A percentile compares a stretch with the other conserved stretches of the same genome.
phyloP scores from a whole-genome alignment of 1,284 basidiomycete genomes.

The Porodaedalea pini region DNA sequence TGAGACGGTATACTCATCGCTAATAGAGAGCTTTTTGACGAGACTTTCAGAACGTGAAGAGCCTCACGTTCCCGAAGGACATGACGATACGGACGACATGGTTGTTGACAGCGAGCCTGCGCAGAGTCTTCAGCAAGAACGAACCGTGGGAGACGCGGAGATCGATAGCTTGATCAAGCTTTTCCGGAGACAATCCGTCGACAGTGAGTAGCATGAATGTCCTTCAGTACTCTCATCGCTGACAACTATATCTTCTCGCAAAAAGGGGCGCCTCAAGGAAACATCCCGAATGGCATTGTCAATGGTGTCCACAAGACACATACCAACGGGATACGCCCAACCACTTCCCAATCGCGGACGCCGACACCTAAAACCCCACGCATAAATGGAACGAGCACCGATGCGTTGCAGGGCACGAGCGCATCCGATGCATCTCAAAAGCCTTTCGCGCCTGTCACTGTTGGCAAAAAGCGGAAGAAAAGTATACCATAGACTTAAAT shows the following conservation, averaged over 20 bases:
- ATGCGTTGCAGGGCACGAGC: not conserved
- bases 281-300: constrained; percentile 25
- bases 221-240: not conserved
- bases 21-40: constrained; percentile 64
- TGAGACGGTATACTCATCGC: constrained; percentile 67
- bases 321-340: constrained; percentile 23
- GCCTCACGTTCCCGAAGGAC: constrained; percentile 32
- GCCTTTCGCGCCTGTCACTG: constrained; percentile 26
- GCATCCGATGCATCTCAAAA: constrained; percentile 19
- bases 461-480: constrained; percentile 39
- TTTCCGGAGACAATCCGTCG: constrained; percentile 46
- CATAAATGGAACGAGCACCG: not conserved
- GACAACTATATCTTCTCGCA: not conserved
- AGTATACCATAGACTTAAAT: constrained; percentile 26
- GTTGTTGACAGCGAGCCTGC: constrained; percentile 19
- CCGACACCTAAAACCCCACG: not conserved
- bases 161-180: constrained; percentile 46
- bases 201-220: constrained; percentile 37
- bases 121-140: constrained; percentile 26
- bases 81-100: constrained; percentile 29
- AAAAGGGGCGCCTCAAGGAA: constrained; percentile 24
- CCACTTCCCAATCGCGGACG: not conserved
- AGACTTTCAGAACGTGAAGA: constrained; percentile 34
- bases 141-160: constrained; percentile 43
- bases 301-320: constrained; percentile 23